Conservation (phyloP, 352 stramenopile species). For the Phytophthora sojae region DNA sequence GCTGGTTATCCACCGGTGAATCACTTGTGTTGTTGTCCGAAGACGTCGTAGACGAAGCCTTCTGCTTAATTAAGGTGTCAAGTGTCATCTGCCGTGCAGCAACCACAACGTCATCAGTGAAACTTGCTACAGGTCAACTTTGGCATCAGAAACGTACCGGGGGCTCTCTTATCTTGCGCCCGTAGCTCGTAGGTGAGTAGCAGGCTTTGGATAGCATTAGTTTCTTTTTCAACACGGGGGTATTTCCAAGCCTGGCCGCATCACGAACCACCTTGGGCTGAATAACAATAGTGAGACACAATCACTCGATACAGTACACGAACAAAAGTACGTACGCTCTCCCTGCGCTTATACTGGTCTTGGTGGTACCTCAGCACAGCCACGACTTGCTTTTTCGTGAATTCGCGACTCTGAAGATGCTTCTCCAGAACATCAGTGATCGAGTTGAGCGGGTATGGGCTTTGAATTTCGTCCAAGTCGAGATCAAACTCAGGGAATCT, state of each 20-base stretch:
- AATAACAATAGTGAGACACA: background rate
- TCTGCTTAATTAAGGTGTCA: conserved; percentile 55
- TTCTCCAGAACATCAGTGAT: conserved; percentile 49
- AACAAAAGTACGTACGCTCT: conserved; percentile 20
- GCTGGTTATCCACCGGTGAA: conserved; percentile 16
- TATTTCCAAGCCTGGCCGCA: conserved; percentile 1
- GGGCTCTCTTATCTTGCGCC: conserved; percentile 39
- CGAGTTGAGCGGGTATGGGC: conserved; percentile 45
- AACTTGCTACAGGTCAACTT: background rate
- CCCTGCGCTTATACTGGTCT: conserved; percentile 38
- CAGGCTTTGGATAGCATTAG: conserved; percentile 26
- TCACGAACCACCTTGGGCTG: conserved; percentile 27
- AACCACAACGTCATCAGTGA: background rate
- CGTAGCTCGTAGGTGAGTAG: conserved; percentile 48
- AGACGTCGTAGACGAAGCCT: conserved; percentile 7
- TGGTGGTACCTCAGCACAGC: conserved; percentile 49
- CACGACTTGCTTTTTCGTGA: conserved; percentile 56
- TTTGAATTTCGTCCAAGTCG: conserved; percentile 17
- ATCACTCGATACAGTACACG: background rate
- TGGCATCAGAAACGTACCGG: conserved; percentile 33
- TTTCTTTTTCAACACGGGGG: conserved; percentile 3
- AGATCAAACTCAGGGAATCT: conserved; percentile 30
- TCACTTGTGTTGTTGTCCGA: conserved; percentile 21
- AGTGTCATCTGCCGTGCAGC: conserved; percentile 49
- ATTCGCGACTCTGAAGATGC: conserved; percentile 59